Base-by-base conservation (phyloP, 352 stramenopile genomes). In the Phytopythium helicoides region DNA sequence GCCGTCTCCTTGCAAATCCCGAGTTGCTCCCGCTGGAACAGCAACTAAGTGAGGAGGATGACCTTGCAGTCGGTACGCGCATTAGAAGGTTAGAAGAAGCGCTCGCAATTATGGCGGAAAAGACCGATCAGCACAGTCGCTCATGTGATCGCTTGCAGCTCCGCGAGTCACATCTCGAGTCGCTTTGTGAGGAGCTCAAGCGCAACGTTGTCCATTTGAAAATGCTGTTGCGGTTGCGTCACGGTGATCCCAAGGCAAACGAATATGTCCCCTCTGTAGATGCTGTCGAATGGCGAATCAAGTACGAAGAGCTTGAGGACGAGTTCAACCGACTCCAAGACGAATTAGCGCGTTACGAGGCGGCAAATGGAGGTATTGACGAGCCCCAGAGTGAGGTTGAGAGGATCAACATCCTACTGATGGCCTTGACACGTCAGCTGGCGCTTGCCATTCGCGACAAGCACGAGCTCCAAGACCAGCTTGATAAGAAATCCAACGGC, bases 231-330 rank as follows among this genome's bases (percentile, higher is more conserved):
- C 68, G 71, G 34, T 50, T 93, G 12, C 57, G 64, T 6, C 26
- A 22, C 10, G 23, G 64, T 11, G 49, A 52, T 4, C 47, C 51
- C 19, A 76, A 64, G 6, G 36, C 52, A 11, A 45, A 56, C 22
- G 71, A 89, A 6, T 87, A 90, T 50, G 60, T 83, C 18, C 83
- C 81, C 21, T 82, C 79, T 23, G 60, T 70, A 12, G 81, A 92
- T 58, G 79, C 84, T 18, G 87, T 94, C 41, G 81, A 91, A 53
- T 94, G 81, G 84, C 66, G 81, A 16, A 75, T 91, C 54, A 94
- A 90, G 56, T 91, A 86, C 47, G 84, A 93, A 60, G 78, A 93
- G 45, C 61, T 91, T 33, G 73, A 90, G 50, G 74, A 92, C 42
- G 64, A 66, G 6, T 79, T 79, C 19, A 41, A 59, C 3, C 64